Conservation (phyloP, 2,329 filamentous ascomycete species). For the Tolypocladium amazonense region DNA sequence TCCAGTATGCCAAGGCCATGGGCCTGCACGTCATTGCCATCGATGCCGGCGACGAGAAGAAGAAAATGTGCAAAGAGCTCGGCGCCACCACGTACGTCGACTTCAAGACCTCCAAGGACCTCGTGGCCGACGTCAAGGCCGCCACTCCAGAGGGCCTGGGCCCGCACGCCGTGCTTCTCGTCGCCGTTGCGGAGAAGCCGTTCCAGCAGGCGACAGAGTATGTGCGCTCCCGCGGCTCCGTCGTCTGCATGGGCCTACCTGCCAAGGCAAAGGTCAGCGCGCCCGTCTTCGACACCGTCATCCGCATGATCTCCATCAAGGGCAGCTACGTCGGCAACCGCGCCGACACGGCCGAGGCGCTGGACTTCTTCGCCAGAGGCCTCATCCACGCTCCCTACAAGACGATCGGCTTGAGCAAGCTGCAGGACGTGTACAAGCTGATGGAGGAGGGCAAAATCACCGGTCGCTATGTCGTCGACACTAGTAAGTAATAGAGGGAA, state of each 20-base stretch:
- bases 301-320: conserved; percentile 85
- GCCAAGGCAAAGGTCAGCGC: conserved; percentile 69
- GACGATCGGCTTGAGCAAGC: conserved; percentile 67
- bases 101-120: conserved; percentile 63
- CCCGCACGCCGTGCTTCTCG: conserved; percentile 76
- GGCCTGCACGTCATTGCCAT: conserved; percentile 72
- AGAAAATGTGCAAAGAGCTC: conserved; percentile 54
- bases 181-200: conserved; percentile 81
- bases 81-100: conserved; percentile 70
- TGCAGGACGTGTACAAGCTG: conserved; percentile 70
- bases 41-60: conserved; percentile 76
- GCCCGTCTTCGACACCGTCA: conserved; percentile 80
- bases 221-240: conserved; percentile 69
- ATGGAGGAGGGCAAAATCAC: conserved; percentile 62
- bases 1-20: conserved; percentile 89
- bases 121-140: conserved; percentile 76
- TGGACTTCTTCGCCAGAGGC: conserved; percentile 80
- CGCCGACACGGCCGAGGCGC: conserved; percentile 74
- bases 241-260: conserved; percentile 85
- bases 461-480: conserved; percentile 74
- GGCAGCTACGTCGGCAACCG: conserved; percentile 92
- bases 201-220: conserved; percentile 93
- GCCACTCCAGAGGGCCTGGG: conserved; percentile 72
- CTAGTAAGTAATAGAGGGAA: conserved; percentile 38
- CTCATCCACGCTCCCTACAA: conserved; percentile 84